These are phyloP conservation scores for Trichoderma oligosporum DNA, from an alignment of 2,329 filamentous ascomycete genomes.

Conservation along the genomic window DNA sequence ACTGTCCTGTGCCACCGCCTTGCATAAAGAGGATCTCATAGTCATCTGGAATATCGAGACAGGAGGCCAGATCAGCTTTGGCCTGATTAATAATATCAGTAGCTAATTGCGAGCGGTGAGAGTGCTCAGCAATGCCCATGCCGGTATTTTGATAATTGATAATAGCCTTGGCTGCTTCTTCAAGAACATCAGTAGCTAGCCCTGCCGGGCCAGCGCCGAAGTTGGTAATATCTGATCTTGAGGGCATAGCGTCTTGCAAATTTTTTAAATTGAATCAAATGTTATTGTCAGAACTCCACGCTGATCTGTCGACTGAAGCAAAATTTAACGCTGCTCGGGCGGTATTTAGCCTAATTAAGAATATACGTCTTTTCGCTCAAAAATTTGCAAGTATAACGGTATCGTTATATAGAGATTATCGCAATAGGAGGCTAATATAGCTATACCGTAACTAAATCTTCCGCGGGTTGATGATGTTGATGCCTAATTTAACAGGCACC, in stretches of 20 bases:
- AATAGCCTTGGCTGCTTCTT: background rate
- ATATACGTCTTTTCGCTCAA: too few relatives aligned
- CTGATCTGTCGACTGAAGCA: too few relatives aligned
- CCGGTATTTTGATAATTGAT: background rate
- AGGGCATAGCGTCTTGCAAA: background rate
- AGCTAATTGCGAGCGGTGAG: constrained; percentile 77
- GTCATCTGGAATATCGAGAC: constrained; percentile 77
- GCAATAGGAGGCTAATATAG: too few relatives aligned
- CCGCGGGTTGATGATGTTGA: too few relatives aligned
- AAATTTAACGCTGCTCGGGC: too few relatives aligned
- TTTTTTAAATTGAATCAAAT: too few relatives aligned
- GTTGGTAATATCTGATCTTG: background rate
- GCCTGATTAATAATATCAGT: constrained; percentile 73
- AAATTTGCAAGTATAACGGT: too few relatives aligned
- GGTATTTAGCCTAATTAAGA: too few relatives aligned
- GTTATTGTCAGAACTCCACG: too few relatives aligned
- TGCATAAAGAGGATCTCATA: constrained; percentile 90
- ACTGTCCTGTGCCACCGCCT: constrained; percentile 67
- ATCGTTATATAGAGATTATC: too few relatives aligned
- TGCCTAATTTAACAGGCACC: too few relatives aligned
- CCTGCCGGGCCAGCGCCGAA: background rate
- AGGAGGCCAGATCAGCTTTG: constrained; percentile 67
- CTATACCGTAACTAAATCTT: too few relatives aligned
- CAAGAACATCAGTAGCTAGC: background rate
- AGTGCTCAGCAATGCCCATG: constrained; percentile 72